phyloP scores from a whole-genome alignment of 306 rosid genomes.

The Gastrolobium bilobum region DNA sequence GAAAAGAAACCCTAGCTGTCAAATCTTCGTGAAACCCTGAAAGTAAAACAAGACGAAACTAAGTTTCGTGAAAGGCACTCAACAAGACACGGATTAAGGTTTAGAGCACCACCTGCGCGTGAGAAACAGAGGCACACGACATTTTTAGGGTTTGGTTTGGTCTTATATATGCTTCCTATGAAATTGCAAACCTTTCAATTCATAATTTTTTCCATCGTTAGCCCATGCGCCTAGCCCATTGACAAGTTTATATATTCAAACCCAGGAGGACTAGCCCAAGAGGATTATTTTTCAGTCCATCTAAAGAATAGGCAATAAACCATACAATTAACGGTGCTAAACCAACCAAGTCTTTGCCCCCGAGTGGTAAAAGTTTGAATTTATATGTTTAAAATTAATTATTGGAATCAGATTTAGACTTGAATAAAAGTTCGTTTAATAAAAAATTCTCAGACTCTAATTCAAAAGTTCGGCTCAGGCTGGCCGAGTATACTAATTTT shows the following conservation, averaged over 20 bases:
- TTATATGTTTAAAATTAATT: too few relatives aligned
- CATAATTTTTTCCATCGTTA: not conserved
- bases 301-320: not conserved
- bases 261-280: not conserved
- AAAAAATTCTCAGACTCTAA: too few relatives aligned
- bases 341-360: too few relatives aligned
- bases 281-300: not conserved
- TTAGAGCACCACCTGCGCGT: constrained; percentile 33
- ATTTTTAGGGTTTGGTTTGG: constrained; percentile 47
- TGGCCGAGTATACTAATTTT: too few relatives aligned
- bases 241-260: not conserved
- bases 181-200: not conserved
- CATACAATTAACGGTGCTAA: not conserved
- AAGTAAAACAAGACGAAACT: not conserved
- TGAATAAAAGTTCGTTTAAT: too few relatives aligned
- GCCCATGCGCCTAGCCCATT: constrained; percentile 22
- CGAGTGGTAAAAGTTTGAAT: too few relatives aligned
- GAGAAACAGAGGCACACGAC: not conserved
- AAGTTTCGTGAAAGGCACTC: not conserved
- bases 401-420: too few relatives aligned
- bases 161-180: not conserved
- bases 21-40: constrained; percentile 42
- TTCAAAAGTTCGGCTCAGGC: too few relatives aligned
- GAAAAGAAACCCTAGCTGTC: constrained; percentile 23
- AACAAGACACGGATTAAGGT: not conserved